Evolutionary conservation across 2,329 filamentous ascomycete species (phyloP), one percentile per base, ranked within the genome.

Genomic region (Phoma sp.): DNA sequence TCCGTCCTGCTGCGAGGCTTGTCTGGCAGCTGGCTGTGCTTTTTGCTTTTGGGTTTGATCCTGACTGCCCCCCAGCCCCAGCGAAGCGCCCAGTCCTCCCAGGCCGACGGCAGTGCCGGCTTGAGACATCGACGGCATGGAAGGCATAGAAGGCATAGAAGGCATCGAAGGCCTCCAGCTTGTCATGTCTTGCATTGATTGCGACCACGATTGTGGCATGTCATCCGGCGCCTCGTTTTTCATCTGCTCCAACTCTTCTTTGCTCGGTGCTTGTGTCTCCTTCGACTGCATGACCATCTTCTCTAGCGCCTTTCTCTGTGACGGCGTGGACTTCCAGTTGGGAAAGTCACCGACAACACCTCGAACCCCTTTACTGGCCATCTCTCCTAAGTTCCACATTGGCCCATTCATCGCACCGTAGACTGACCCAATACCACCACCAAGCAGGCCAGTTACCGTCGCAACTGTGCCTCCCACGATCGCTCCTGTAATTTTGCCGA

Each of bases 251-350:
- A 74, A 43, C 52, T 74, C 71, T 57, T 72, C 68, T 38, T 69
- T 37, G 2, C 49, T 65, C 0, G 72, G 72, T 14, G 68, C 66
- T 18, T 73, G 68, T 11, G 65, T 71, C 32, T 73, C 71, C 26
- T 66, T 72, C 2, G 62, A 65, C 51, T 74, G 72, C 64, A 68
- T 71, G 7, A 74, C 62, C 72, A 74, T 74, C 57, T 74, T 75
- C 38, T 74, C 72, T 38, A 75, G 45, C 4, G 72, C 66, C 42
- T 66, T 72, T 53, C 71, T 72, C 25, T 75, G 73, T n/a, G 66
- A 53, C 7, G 67, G 61, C 2, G 69, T 67, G 1, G 70, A 67
- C 21, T 68, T 68, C 70, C 71, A 73, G 33, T 72, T 68, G 1
- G 72, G 73, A 45, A 73, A 66, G 43, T 75, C 72, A 1, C 73